Base-by-base conservation (phyloP, 768 basidiomycete genomes). In the Lyophyllum decastes region DNA sequence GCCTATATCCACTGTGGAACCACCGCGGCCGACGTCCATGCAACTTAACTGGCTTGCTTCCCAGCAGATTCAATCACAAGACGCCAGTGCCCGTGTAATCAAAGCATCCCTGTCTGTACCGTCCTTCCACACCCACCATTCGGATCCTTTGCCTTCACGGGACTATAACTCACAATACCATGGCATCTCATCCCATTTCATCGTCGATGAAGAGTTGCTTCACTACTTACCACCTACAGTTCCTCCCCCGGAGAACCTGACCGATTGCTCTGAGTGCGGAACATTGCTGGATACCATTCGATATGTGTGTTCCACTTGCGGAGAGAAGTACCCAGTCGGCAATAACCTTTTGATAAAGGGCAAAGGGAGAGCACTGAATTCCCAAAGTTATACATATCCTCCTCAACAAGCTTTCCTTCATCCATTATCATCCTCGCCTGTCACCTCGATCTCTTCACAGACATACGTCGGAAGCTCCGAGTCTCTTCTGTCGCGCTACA, bases 261-360 rank as follows among this genome's bases (percentile, higher is more conserved):
- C 94, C 1, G 83, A 85, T 49, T 98, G 95, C 71, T 94, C 93
- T 0, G 83, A 84, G 46, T 98, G 95, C 64, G 89, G 89, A 14
- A 70, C 79, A 0, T 66, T 86, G 6, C 76, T 98, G 19, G 89
- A 93, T 51, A 81, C 84, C n/a, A 85, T 96, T 69, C 87, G 92
- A 46, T 97, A 98, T 70, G 88, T 95, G 14, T 98, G 95, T 66
- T 81, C 88, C 4, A 89, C 87, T 22, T 96, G 95, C 64, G 94
- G 93, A 9, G 90, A 92, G 72, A 92, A 87, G 69, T 72, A 79
- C 47, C 83, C 89, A 6, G 65, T 69, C 4, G 51, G 70, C 49
- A 59, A 57, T 54, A 59, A 49, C 58, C 62, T 52, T 22, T 67
- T 50, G 57, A 64, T 70, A 44, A 84, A 86, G 60, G 83, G 82